Percentiles rank a stretch among this genome's conserved stretches.
phyloP scores from a whole-genome alignment of 257 asterid genomes.

The Eucommia ulmoides region DNA sequence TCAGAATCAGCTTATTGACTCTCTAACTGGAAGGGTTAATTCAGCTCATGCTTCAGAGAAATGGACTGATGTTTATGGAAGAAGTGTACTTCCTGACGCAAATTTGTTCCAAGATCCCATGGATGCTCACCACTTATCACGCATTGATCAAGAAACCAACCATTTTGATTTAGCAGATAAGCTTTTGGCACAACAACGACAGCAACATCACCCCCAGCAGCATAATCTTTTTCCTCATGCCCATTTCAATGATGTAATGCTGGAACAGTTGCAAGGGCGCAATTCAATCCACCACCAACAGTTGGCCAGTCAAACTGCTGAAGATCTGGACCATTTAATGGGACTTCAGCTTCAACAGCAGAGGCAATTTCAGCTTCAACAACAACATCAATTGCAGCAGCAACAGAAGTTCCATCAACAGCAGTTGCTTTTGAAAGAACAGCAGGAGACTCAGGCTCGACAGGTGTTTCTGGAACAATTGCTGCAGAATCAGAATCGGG shows the following conservation, averaged over 20 bases:
- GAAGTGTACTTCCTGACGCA: slow-evolving; percentile 35
- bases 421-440: slow-evolving; percentile 70
- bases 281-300: slow-evolving; percentile 53
- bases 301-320: slow-evolving; percentile 41
- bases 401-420: slow-evolving; percentile 69
- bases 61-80: slow-evolving; percentile 49
- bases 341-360: slow-evolving; percentile 71
- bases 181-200: slow-evolving; percentile 41
- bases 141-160: slow-evolving; percentile 43
- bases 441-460: slow-evolving; percentile 69
- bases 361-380: slow-evolving; percentile 61
- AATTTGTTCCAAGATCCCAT: slow-evolving; percentile 40
- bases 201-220: slow-evolving; percentile 45
- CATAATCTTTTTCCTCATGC: slow-evolving; percentile 36
- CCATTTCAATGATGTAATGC: slow-evolving; percentile 46
- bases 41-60: slow-evolving; percentile 30
- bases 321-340: slow-evolving; percentile 52
- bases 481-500: slow-evolving; percentile 66
- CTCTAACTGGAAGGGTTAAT: slow-evolving; percentile 45
- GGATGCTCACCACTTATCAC: slow-evolving; percentile 37
- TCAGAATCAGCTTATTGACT: too few species aligned
- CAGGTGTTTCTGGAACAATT: slow-evolving; percentile 71
- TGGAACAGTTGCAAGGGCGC: slow-evolving; percentile 35
- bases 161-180: slow-evolving; percentile 52
- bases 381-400: slow-evolving; percentile 28